phyloP scores from a whole-genome alignment of 1,284 basidiomycete genomes.

The Fomitopsis schrenkii region DNA sequence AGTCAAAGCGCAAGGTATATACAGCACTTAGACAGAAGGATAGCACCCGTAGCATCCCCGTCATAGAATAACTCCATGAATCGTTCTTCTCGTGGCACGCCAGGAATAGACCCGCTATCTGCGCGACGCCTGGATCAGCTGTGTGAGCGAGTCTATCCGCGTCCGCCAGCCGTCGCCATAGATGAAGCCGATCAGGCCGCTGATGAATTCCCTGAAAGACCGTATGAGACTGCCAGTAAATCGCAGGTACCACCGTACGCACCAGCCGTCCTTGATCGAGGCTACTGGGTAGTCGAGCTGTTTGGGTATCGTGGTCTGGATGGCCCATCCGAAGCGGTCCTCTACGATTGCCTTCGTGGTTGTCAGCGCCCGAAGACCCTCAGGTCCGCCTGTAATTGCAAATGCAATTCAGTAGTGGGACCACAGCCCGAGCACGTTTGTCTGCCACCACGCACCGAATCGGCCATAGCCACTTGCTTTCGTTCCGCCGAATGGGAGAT shows the following conservation, averaged over 20 bases:
- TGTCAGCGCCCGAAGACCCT: slow-evolving; percentile 85
- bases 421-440: not conserved
- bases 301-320: slow-evolving; percentile 85
- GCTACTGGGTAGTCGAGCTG: slow-evolving; percentile 86
- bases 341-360: slow-evolving; percentile 84
- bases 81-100: not conserved
- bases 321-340: slow-evolving; percentile 79
- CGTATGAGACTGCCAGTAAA: slow-evolving; percentile 9
- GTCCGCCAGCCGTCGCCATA: slow-evolving; percentile 71
- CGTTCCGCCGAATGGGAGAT: slow-evolving; percentile 89
- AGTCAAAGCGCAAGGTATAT: not conserved
- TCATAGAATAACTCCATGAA: not conserved
- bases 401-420: not conserved
- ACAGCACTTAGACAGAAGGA: not conserved
- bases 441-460: slow-evolving; percentile 55
- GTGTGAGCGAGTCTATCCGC: slow-evolving; percentile 49
- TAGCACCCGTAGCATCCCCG: not conserved
- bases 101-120: slow-evolving; percentile 11
- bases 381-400: slow-evolving; percentile 66
- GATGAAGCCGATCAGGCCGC: slow-evolving; percentile 67
- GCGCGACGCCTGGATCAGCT: slow-evolving; percentile 28
- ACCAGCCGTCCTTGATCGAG: slow-evolving; percentile 79
- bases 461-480: slow-evolving; percentile 90
- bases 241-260: slow-evolving; percentile 35
- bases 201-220: slow-evolving; percentile 68